Base-by-base conservation (phyloP, 2,329 filamentous ascomycete species). In the Pestalotiopsis sp. region DNA sequence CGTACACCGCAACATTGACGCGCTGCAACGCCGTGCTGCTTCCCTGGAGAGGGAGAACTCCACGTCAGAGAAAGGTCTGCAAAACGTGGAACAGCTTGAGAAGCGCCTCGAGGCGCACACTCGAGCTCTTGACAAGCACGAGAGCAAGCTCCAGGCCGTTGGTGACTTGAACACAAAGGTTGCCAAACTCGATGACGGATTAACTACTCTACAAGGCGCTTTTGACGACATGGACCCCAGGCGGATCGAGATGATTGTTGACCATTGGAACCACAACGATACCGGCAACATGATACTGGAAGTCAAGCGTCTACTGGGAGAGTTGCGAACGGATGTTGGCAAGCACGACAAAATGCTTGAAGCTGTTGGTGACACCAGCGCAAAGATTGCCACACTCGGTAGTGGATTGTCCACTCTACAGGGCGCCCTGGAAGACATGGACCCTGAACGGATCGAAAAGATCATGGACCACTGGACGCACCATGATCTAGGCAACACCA, bases 391-490 rank as follows among this genome's bases (percentile, higher is more conserved):
- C 17, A 11, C 7, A n/a, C 45, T 52, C 11, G n/a, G n/a, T 5
- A 20, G 45, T 52, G 20, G 17, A 49, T 17, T 49, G 13, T 9
- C 17, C 11, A 20, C 17, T 52, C 45, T 52, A 9, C 45, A 52
- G 17, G 45, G 9, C 14, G 17, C 45, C 45, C 11, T 52, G 7
- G 20, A 52, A 9, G 45, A 52, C 2, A 52, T 52, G 14, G 45
- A 52, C 11, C 45, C 7, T 20, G 45, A 52, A n/a, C 45, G 45
- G 17, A 72, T 71, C n/a, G 71, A 72, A 14, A 71, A 73, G 27
- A 70, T 73, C 6, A 52, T 70, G 2, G 70, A 70, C 14, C 25
- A 64, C 11, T 73, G 71, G 71, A 65, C 70, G 6, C 66, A 68
- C 3, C 69, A 72, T 38, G 70, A 73, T 52, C 68, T 72, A 23